Base-by-base conservation (phyloP, 805 yeast genomes). In the Teunomyces atbi region DNA sequence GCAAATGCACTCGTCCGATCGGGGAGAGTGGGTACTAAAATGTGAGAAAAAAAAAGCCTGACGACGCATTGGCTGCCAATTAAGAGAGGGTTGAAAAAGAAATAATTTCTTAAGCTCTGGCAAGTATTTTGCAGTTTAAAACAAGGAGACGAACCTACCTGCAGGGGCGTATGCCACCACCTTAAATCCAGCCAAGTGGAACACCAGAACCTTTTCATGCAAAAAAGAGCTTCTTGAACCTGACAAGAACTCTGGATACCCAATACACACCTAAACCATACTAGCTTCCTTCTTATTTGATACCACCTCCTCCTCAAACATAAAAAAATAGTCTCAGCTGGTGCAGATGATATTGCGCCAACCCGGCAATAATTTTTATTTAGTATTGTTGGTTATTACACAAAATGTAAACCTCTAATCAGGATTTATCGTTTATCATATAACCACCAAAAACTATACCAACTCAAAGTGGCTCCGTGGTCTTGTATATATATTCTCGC, bases 381-480 rank as follows among this genome's bases (percentile, higher is more conserved):
- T 18, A 36, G 39, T 21, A 36, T 36, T 36, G 39, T 36, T 36
- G 39, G 39, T 36, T 36, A 40, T 37, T 45, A 45, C 47, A 45
- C 47, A 45, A 45, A 45, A 37, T 32, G 42, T 26, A 27, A 38
- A 42, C 43, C 43, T 45, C 35, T 45, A 45, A 39, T 45, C 47
- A 45, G 47, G 47, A 45, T 45, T 40, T 37, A 45, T 45, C 47
- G 47, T 45, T 40, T 40, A 45, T 45, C 39, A 36, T 36, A 36
- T 36, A 36, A 36, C 39, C 39, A 36, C 39, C 39, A n/a, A 36
- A 36, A 21, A 36, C 39, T 13, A 21, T 36, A 36, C 39, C 39
- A 36, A 36, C 39, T 26, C 26, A 36, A 36, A 36, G 39, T 36
- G 39, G 39, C 39, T 36, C 39, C 39, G 39, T 36, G 39, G 39